Base-by-base conservation (phyloP, 2,329 filamentous ascomycete species). In the Cladosporium velox region DNA sequence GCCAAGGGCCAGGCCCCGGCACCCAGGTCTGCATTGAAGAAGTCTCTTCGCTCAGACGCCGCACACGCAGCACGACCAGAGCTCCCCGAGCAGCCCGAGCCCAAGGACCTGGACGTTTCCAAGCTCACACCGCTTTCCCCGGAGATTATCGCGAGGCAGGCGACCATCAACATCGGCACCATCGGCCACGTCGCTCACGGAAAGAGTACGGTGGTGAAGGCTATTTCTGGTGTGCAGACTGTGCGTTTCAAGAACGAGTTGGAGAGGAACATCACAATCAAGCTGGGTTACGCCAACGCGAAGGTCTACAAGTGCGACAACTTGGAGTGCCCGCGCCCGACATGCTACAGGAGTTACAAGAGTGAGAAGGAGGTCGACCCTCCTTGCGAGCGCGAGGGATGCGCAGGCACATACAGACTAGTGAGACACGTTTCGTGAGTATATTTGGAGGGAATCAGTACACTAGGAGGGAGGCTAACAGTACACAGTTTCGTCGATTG, bases 231-330 rank as follows among this genome's bases (percentile, higher is more conserved):
- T 69, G 95, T 99, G 70, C 95, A 99, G 86, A 99, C 95, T 21
- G 95, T 99, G 77, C 89, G 95, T 73, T 99, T 99, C 87, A 99
- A 99, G 90, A 99, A 98, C 84, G 95, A 99, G 83, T 84, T 97
- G 82, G 96, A 98, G 83, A 88, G 95, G 77, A 99, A 99, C 81
- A 99, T 99, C 77, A 99, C 95, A 76, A 99, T 99, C 86, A 99
- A 99, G 88, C 88, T 99, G 75, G 95, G 95, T 79, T 99, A 99
- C 80, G 95, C 95, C 79, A 99, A 99, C 81, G 95, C 95, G 75
- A 98, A 99, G 83, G 93, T 99, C 80, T 99, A 98, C 89, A 92
- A 97, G 86, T 99, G 95, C 81, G 92, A 97, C 81, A 97, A 92
- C 82, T 79, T 84, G 64, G 90, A 91, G 72, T 99, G 95, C 84